Evolutionary conservation across 2,329 filamentous ascomycete species (phyloP).

Genomic region (Pseudocercospora pini-densiflorae): DNA sequence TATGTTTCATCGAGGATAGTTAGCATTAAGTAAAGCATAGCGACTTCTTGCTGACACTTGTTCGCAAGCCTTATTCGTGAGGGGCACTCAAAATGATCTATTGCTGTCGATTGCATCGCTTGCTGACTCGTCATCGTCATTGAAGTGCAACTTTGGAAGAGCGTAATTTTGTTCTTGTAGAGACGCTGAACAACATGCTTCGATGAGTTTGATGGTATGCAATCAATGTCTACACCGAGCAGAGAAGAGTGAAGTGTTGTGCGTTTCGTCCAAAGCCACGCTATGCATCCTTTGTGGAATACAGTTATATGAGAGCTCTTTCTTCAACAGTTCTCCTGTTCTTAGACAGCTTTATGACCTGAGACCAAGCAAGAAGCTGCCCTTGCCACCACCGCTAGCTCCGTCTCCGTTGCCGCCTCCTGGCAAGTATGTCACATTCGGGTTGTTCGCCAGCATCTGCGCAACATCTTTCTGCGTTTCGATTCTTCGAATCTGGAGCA

Average conservation of each 20-base stretch:
- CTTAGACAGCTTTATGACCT: constrained; percentile 49
- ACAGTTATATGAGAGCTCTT: neutral
- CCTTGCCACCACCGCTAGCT: constrained; percentile 55
- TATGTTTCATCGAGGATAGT: neutral
- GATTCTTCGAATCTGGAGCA: constrained; percentile 95
- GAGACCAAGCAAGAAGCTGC: constrained; percentile 70
- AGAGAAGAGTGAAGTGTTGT: neutral
- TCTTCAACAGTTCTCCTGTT: neutral
- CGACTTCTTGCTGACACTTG: neutral
- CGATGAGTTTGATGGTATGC: neutral
- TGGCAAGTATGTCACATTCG: constrained; percentile 94
- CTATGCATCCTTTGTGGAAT: neutral
- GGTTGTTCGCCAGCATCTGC: constrained; percentile 83
- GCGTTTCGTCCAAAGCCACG: neutral
- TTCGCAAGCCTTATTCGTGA: neutral
- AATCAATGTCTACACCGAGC: neutral
- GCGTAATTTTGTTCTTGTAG: neutral
- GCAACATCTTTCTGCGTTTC: constrained; percentile 97
- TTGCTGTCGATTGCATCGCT: neutral
- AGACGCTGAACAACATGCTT: neutral
- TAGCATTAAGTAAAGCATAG: neutral
- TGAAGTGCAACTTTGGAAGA: neutral
- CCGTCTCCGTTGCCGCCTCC: constrained; percentile 64
- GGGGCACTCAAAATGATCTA: neutral
- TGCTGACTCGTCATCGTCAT: neutral